A percentile compares a stretch with the other conserved stretches of the same genome.
These are phyloP conservation scores for Agrostemma githago DNA, from an alignment of 148 eudicot genomes.

Conservation along the genomic window DNA sequence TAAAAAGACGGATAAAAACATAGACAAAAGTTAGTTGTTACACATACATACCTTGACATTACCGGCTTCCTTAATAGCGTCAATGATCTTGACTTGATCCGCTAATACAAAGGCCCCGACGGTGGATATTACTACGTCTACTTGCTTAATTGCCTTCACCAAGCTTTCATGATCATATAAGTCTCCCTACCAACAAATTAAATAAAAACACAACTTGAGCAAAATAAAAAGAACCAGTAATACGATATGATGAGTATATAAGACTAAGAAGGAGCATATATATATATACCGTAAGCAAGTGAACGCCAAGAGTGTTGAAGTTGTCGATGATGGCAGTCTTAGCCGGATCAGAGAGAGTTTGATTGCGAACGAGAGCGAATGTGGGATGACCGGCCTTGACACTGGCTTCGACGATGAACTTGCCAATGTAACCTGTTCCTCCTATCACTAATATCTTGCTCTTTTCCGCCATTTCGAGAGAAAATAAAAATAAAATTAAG, in stretches of 20 bases:
- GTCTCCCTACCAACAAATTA: conserved; percentile 38
- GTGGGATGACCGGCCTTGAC: conserved; percentile 54
- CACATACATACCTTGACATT: conserved; percentile 50
- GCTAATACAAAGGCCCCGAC: conserved; percentile 38
- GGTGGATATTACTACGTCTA: conserved; percentile 67
- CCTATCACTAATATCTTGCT: conserved; percentile 63
- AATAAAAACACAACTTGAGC: not conserved
- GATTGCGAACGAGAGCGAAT: conserved; percentile 45
- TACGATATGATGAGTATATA: too few relatives aligned
- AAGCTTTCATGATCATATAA: conserved; percentile 53
- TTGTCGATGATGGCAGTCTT: conserved; percentile 40
- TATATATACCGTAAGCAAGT: conserved; percentile 31
- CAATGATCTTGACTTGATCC: conserved; percentile 63
- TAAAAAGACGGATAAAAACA: too few relatives aligned
- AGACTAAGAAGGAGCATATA: conserved; percentile 7
- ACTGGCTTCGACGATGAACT: conserved; percentile 55
- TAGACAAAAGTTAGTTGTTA: too few relatives aligned
- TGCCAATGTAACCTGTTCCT: conserved; percentile 69
- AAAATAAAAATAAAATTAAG: not conserved
- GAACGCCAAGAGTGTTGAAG: conserved; percentile 51
- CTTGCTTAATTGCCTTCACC: conserved; percentile 65
- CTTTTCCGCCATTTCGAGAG: conserved; percentile 37
- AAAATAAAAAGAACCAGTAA: too few relatives aligned
- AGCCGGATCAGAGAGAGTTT: conserved; percentile 40
- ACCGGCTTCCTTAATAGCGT: conserved; percentile 73